phyloP scores from a whole-genome alignment of 1,284 basidiomycete genomes.

The Cutaneotrichosporon mucoides region DNA sequence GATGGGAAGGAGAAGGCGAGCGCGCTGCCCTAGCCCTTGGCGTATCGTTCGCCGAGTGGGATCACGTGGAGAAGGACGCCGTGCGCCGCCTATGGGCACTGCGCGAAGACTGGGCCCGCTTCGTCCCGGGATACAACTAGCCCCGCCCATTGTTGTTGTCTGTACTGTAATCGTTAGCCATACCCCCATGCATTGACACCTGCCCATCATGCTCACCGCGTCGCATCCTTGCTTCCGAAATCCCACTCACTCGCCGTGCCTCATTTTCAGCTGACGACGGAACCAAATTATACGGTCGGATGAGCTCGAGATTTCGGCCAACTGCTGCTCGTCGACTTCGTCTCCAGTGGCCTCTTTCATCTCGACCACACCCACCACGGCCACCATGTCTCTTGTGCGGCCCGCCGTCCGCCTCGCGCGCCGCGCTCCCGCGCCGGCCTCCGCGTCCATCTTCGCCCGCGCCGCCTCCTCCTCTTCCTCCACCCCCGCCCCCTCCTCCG shows the following conservation, averaged over 20 bases:
- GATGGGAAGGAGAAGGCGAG: not conserved
- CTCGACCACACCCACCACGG: too few relatives aligned
- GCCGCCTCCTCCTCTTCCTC: not conserved
- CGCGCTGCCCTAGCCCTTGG: slow-evolving; percentile 4
- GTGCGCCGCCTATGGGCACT: slow-evolving; percentile 22
- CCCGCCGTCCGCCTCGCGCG: not conserved
- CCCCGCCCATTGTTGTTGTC: not conserved
- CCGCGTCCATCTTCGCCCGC: not conserved
- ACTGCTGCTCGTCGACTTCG: too few relatives aligned
- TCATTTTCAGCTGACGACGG: not conserved
- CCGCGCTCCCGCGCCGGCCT: not conserved
- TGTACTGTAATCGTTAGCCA: not conserved
- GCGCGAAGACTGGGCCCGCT: slow-evolving; percentile 26
- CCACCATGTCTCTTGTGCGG: slow-evolving; percentile 14
- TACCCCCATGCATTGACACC: not conserved
- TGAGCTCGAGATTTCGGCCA: slow-evolving; percentile 1
- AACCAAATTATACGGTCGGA: slow-evolving; percentile 10
- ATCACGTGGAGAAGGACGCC: slow-evolving; percentile 24
- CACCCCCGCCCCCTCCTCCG: slow-evolving; percentile 3
- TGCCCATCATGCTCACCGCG: not conserved
- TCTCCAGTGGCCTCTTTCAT: too few relatives aligned
- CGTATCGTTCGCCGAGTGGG: slow-evolving; percentile 16
- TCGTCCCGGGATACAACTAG: slow-evolving; percentile 8
- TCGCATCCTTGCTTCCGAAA: too few relatives aligned
- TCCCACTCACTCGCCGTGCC: too few relatives aligned